These are phyloP conservation scores for Acidiella bohemica DNA, from an alignment of 495 filamentous ascomycete species.

Conservation along the genomic window DNA sequence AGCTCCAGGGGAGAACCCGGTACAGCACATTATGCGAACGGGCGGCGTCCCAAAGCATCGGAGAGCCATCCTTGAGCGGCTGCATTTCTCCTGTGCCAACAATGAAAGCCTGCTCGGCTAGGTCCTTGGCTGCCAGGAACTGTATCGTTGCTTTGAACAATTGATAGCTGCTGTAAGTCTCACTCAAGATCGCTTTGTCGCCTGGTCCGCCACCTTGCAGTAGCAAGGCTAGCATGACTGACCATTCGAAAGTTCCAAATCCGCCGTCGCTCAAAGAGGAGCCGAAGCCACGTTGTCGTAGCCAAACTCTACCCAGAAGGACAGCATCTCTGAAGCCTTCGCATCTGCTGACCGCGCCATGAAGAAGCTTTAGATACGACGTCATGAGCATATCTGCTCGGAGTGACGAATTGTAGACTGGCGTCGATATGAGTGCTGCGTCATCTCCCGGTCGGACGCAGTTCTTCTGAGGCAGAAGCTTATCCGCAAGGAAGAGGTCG, in stretches of 20 bases:
- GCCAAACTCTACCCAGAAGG: slow-evolving; percentile 73
- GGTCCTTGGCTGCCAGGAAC: slow-evolving; percentile 58
- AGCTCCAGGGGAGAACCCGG: slow-evolving; percentile 85
- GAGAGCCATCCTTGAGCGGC: slow-evolving; percentile 24
- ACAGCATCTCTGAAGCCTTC: slow-evolving; percentile 67
- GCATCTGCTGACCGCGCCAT: slow-evolving; percentile 50
- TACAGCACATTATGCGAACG: slow-evolving; percentile 70
- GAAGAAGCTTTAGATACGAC: slow-evolving; percentile 58
- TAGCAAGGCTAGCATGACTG: slow-evolving; percentile 60
- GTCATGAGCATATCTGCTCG: slow-evolving; percentile 61
- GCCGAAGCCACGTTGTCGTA: slow-evolving; percentile 72
- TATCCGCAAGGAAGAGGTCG: slow-evolving; percentile 49
- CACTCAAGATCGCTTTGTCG: slow-evolving; percentile 55
- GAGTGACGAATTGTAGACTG: slow-evolving; percentile 81
- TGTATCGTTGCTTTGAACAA: slow-evolving; percentile 86
- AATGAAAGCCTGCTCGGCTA: slow-evolving; percentile 48
- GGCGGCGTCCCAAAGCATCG: slow-evolving; percentile 53
- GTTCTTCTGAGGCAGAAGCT: slow-evolving; percentile 55
- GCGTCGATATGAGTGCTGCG: slow-evolving; percentile 39
- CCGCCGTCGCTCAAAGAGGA: slow-evolving; percentile 57
- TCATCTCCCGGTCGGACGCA: slow-evolving; percentile 45
- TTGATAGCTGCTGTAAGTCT: slow-evolving; percentile 79
- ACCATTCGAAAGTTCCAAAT: slow-evolving; percentile 91
- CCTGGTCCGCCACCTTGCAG: slow-evolving; percentile 59
- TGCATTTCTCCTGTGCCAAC: slow-evolving; percentile 32